phyloP scores from a whole-genome alignment of 345 rosid species.

The Turnera subulata region DNA sequence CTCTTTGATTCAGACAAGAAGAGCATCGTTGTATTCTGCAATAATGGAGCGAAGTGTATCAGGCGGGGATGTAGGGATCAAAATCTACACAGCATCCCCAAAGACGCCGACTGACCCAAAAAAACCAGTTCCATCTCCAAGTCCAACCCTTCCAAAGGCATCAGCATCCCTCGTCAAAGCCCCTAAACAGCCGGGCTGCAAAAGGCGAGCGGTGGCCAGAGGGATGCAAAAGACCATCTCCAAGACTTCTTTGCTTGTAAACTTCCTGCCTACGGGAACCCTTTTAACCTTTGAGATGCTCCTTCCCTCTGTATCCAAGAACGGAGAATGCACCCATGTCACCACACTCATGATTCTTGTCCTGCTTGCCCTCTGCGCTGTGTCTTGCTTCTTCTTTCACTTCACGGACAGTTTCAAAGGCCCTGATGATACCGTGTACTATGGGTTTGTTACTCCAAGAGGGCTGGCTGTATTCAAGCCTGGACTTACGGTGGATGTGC shows the following conservation, averaged over 20 bases:
- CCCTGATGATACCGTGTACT: conserved; percentile 59
- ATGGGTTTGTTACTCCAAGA: conserved; percentile 60
- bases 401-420: conserved; percentile 69
- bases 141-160: not conserved
- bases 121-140: not conserved
- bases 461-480: conserved; percentile 71
- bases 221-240: conserved; percentile 74
- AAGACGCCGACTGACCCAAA: not conserved
- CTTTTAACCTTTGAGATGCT: conserved; percentile 79
- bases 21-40: no score
- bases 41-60: conserved; percentile 53
- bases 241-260: conserved; percentile 62
- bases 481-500: conserved; percentile 38
- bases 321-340: conserved; percentile 55
- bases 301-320: conserved; percentile 53
- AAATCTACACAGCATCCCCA: conserved; percentile 52
- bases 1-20: no score
- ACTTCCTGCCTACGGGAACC: conserved; percentile 76
- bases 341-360: conserved; percentile 51
- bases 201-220: conserved; percentile 53
- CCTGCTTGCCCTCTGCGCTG: conserved; percentile 49
- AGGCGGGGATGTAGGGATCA: conserved; percentile 48
- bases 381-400: conserved; percentile 74
- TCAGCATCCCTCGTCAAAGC: conserved; percentile 8
- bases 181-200: conserved; percentile 30